Base-by-base conservation (phyloP, 2,329 filamentous ascomycete genomes). In the Xylaria sp. region DNA sequence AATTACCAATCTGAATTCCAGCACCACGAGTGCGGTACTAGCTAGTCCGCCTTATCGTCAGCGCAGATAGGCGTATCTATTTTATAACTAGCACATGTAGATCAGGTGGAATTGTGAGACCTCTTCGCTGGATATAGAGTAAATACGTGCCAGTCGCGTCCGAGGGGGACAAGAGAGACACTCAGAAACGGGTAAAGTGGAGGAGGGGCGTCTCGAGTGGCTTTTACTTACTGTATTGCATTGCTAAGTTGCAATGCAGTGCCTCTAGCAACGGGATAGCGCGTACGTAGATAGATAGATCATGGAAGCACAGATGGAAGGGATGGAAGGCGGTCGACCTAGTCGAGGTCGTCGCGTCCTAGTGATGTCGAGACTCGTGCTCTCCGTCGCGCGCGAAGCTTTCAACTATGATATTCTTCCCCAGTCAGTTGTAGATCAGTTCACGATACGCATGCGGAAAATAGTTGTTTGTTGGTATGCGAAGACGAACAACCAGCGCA, bases 1-100 rank as follows among this genome's bases (percentile, higher is more conserved):
- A 27, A 60, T 66, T 66, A 67, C 61, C 62, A 63, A 47, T 62
- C 58, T 45, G 47, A 56, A 61, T 67, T 71, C 73, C 69, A 73
- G 27, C 22, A 17, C 63, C 42, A 36, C 13, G 27, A 42, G 17
- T n/a, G 5, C n/a, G 13, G 22, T 29, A 44, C 10, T 20, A 15
- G 31, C 60, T 47, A 49, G 50, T 13, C n/a, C 10, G 33, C 15
- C 31, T 10, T 25, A 22, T 22, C 15, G 11, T 17, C 20, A 33
- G 50, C 3, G 31, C 31, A 13, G 31, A 39, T 29, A 56, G 31
- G 11, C 3, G 27, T 22, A 36, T 7, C 22, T 10, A 53, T 33
- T 36, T 27, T 50, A 38, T 22, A 17, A n/a, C 15, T 55, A 42
- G 53, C 53, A 13, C 53, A 9, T 29, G 53, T 10, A 25, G 31